Conservation (phyloP, 768 basidiomycete species). For the Phanerochaete carnosa region DNA sequence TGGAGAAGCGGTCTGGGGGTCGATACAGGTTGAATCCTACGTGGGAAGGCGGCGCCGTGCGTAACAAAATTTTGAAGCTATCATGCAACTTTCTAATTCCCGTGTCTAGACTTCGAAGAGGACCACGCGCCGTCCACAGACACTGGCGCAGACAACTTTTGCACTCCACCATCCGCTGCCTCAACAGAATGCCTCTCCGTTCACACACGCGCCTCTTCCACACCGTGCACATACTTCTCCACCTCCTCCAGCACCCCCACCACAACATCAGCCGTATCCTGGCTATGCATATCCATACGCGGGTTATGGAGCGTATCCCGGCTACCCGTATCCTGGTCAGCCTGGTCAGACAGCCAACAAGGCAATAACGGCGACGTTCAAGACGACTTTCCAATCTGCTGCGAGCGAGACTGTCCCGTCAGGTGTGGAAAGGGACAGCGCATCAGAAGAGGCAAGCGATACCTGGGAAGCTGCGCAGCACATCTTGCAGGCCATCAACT, state of each 20-base stretch:
- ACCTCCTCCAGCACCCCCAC: conserved; percentile 12
- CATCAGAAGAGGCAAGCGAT: conserved; percentile 45
- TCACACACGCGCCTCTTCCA: conserved; percentile 53
- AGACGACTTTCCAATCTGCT: not conserved
- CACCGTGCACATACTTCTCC: conserved; percentile 19
- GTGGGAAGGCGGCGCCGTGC: conserved; percentile 82
- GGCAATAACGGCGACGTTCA: not conserved
- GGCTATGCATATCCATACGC: conserved; percentile 40
- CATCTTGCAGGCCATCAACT: conserved; percentile 76
- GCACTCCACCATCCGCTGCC: conserved; percentile 18
- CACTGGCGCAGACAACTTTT: conserved; percentile 30
- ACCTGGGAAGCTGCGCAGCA: conserved; percentile 78
- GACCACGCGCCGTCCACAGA: conserved; percentile 80
- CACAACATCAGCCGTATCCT: conserved; percentile 33
- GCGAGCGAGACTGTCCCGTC: conserved; percentile 1
- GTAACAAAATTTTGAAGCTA: conserved; percentile 23
- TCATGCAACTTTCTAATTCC: not conserved
- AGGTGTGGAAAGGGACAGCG: conserved; percentile 12
- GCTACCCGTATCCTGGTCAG: conserved; percentile 20
- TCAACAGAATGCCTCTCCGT: conserved; percentile 42
- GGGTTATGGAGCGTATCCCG: conserved; percentile 25
- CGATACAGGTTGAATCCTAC: conserved; percentile 72
- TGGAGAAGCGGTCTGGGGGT: conserved; percentile 70
- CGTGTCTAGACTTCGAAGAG: conserved; percentile 68
- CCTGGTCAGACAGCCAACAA: not conserved